Evolutionary conservation across 306 rosid species (phyloP), one percentile per base, ranked within the genome.

Genomic region (Alnus glutinosa): DNA sequence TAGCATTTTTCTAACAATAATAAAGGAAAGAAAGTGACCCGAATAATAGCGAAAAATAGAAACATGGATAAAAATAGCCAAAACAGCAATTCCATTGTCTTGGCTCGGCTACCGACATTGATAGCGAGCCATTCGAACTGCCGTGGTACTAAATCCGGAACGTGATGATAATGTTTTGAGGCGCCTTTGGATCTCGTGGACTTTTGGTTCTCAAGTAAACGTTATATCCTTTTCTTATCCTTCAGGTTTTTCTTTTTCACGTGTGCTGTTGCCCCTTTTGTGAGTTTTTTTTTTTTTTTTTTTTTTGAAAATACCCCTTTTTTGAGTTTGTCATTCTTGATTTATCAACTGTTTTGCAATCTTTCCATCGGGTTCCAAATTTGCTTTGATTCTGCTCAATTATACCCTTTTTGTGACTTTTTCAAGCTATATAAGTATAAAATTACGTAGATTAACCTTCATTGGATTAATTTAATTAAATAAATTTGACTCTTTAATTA

Each of bases 201-300:
- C 74, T 50, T 36, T 42, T 13, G 74, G 39, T 15, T 14, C 74
- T n/a, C 63, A 37, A 77, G 80, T 77, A 77, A 66, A 51, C 74
- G 66, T n/a, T 50, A 30, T 36, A 64, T 76, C 50, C 80, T 47
- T 76, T 64, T n/a, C 63, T 75, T 50, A 1, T 49, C 28, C 15
- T 36, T 32, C 7, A 10, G 69, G 69, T 62, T 34, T 62, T 11
- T 32, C 1, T 13, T 62, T 32, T 63, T 59, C 18, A 13, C 46
- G 7, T 62, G 46, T 30, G 44, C n/a, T 54, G 19, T 23, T 16
- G 11, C n/a, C 69, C 28, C 10, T 4, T 39, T 23, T 23, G 2
- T 19, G 4, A 4, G 5, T 52, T 15, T 14, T 23, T 23, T 23
- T 23, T 23, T 23, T 23, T 23, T 23, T 23, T 23, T 23, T 23